Evolutionary conservation across 1,284 basidiomycete species (phyloP), one percentile per base, ranked within the genome.

Genomic region (Exobasidium rhododendri): DNA sequence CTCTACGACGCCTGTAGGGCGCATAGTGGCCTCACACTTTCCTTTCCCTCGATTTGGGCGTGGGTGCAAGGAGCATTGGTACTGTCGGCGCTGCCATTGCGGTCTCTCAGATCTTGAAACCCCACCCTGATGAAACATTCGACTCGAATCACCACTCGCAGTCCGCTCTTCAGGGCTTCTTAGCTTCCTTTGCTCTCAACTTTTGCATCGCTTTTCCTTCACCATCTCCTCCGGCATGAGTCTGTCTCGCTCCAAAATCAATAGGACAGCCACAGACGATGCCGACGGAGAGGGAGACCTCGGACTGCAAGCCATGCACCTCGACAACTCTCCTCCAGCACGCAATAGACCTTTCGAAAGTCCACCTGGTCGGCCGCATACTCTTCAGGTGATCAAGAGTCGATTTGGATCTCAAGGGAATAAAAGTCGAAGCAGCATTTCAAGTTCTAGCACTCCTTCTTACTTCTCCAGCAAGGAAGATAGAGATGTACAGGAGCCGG

Each of bases 251-350:
- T 40, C 35, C 35, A 40, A 40, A 17, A 17, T 40, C 35, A 40
- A 40, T 7, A 40, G 35, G 35, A 40, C 10, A 13, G 28, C 28
- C 4, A 20, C 5, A 20, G 47, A 4, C 22, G n/a, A 17, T n/a
- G 47, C 22, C 28, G 47, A 50, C 22, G 47, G 47, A 2, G 47
- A 50, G 22, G 47, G 47, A 3, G 47, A 50, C 13, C 28, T 50
- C 4, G 47, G 47, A 20, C 28, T 50, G 47, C 47, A 50, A 50
- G 47, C 20, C 26, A 50, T 50, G 47, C n/a, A 20, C 14, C 24
- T 50, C 14, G 47, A 50, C 13, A 28, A 50, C 13, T 6, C 13
- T 4, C 26, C 47, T 24, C n/a, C n/a, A 50, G n/a, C 44, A 45
- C 44, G 3, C n/a, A 40, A 17, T 40, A 7, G 17, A 40, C 35